Conservation (phyloP, 768 basidiomycete species). For the Astraeus odoratus region DNA sequence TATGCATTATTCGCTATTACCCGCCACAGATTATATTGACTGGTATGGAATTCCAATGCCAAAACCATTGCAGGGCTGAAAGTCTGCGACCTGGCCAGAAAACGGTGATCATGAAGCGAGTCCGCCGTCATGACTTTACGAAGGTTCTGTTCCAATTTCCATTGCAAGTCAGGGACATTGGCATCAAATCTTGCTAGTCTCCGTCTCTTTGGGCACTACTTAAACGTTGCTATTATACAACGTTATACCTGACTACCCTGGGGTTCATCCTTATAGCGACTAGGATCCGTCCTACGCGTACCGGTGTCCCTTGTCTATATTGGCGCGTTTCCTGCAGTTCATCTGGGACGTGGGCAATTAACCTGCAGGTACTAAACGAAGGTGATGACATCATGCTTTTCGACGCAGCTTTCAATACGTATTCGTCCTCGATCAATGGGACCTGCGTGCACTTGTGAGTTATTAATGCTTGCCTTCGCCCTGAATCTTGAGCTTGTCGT, state of each 20-base stretch:
- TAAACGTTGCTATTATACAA: conserved; percentile 20
- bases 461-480: no score
- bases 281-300: conserved; percentile 21
- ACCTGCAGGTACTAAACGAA: background rate
- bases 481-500: no score
- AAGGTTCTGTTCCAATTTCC: background rate
- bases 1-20: conserved; percentile 24
- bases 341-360: conserved; percentile 23
- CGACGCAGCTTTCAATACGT: background rate
- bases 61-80: background rate
- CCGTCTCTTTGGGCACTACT: conserved; percentile 10
- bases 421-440: no score
- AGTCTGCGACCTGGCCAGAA: conserved; percentile 2
- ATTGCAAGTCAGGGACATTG: background rate
- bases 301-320: conserved; percentile 14
- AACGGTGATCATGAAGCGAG: conserved; percentile 12
- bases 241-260: conserved; percentile 13
- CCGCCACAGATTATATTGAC: conserved; percentile 16
- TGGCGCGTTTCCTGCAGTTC: conserved; percentile 22
- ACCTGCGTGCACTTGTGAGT: background rate
- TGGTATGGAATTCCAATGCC: conserved; percentile 8
- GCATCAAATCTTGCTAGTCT: background rate
- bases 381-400: background rate
- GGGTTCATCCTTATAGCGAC: conserved; percentile 21
- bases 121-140: conserved; percentile 4